Evolutionary conservation across 192 early-diverging fungal species (phyloP).

Genomic region (Funneliformis geosporum): DNA sequence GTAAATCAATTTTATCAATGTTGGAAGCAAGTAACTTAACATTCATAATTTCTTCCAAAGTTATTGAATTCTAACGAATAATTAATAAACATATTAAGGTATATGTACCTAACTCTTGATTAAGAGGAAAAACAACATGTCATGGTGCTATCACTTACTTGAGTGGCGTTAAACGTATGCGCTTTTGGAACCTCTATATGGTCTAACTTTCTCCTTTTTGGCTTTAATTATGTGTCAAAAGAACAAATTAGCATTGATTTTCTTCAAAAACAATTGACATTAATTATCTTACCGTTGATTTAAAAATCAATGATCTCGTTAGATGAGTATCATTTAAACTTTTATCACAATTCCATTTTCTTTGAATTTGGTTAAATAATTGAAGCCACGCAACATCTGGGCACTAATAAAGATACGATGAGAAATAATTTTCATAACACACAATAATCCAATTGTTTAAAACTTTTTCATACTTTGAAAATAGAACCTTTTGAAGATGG

Average conservation of each 20-base stretch:
- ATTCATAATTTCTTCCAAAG: slow-evolving; percentile 44
- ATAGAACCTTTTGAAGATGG: slow-evolving; percentile 35
- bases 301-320: slow-evolving; percentile 6
- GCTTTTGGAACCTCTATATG: slow-evolving; percentile 40
- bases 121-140: neutral
- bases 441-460: too few species aligned
- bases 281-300: slow-evolving; percentile 5
- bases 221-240: slow-evolving; percentile 27
- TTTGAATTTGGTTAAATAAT: slow-evolving; percentile 38
- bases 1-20: slow-evolving; percentile 50
- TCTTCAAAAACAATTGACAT: neutral
- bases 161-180: slow-evolving; percentile 36
- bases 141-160: slow-evolving; percentile 19
- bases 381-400: slow-evolving; percentile 41
- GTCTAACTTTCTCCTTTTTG: slow-evolving; percentile 45
- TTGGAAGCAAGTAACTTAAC: slow-evolving; percentile 45
- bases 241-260: neutral
- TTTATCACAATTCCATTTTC: slow-evolving; percentile 37
- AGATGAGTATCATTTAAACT: neutral
- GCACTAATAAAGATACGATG: slow-evolving; percentile 31
- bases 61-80: slow-evolving; percentile 32
- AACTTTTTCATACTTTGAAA: slow-evolving; percentile 34
- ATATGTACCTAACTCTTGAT: too few species aligned
- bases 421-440: neutral
- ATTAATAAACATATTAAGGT: neutral